Evolutionary conservation across 2,329 filamentous ascomycete genomes (phyloP).

Genomic region (Byssoonygena ceratinophila): DNA sequence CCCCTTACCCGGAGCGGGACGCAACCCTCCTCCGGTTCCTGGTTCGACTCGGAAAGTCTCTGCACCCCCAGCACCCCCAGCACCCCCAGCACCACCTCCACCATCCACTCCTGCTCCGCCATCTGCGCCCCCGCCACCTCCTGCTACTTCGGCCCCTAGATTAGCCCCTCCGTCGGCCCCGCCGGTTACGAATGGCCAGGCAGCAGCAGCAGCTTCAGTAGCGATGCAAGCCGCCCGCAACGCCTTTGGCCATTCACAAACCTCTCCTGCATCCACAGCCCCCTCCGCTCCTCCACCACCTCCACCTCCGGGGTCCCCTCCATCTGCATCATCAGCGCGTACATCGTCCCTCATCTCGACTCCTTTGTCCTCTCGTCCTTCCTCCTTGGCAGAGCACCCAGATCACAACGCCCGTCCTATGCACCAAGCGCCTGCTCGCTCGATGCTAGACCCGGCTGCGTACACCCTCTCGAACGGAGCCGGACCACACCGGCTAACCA

Average conservation of each 20-base stretch:
- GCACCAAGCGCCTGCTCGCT: slow-evolving; percentile 41
- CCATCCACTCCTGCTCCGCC: slow-evolving; percentile 33
- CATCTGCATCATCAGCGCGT: slow-evolving; percentile 36
- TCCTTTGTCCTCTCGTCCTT: slow-evolving; percentile 35
- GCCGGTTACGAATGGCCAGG: slow-evolving; percentile 29
- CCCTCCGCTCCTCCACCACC: slow-evolving; percentile 28
- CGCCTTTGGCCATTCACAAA: slow-evolving; percentile 43
- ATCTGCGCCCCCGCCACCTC: slow-evolving; percentile 27
- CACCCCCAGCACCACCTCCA: slow-evolving; percentile 31
- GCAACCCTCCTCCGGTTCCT: slow-evolving; percentile 41
- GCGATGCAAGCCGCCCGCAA: slow-evolving; percentile 51
- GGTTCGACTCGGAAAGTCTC: slow-evolving; percentile 45
- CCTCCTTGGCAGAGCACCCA: slow-evolving; percentile 22
- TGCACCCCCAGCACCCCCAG: slow-evolving; percentile 37
- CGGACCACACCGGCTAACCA: slow-evolving; percentile 23
- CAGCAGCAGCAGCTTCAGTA: slow-evolving; percentile 37
- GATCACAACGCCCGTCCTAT: slow-evolving; percentile 27
- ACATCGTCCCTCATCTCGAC: slow-evolving; percentile 26
- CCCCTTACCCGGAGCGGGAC: slow-evolving; percentile 42
- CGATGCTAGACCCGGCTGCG: slow-evolving; percentile 62
- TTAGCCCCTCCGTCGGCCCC: slow-evolving; percentile 40
- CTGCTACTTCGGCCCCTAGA: slow-evolving; percentile 21
- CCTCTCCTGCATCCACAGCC: slow-evolving; percentile 34
- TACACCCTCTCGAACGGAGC: slow-evolving; percentile 66
- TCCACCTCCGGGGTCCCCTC: slow-evolving; percentile 37